Conservation (phyloP, 2,329 filamentous ascomycete species). For the Neocucurbitaria cava region DNA sequence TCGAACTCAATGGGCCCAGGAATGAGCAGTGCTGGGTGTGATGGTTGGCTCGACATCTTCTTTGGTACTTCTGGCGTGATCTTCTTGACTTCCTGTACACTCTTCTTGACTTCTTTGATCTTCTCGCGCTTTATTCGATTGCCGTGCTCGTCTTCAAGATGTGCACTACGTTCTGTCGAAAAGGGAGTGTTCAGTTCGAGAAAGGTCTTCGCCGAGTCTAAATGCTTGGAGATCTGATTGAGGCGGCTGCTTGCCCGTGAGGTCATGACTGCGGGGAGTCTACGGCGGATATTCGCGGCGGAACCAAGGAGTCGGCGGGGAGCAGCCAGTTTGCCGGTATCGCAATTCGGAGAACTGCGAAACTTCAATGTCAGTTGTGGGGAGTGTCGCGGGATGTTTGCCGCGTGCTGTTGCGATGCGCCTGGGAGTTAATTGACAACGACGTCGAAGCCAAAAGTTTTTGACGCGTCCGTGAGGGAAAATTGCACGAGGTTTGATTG, state of each 20-base stretch:
- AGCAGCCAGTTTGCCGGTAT: slow-evolving; percentile 45
- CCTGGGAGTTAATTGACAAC: slow-evolving; percentile 1
- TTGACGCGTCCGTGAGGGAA: slow-evolving; percentile 7
- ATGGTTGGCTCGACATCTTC: slow-evolving; percentile 64
- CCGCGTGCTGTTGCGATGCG: slow-evolving; percentile 1
- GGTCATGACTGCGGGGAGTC: slow-evolving; percentile 40
- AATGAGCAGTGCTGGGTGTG: slow-evolving; percentile 82
- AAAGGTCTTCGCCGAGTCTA: slow-evolving; percentile 60
- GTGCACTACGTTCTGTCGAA: slow-evolving; percentile 63
- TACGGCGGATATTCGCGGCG: slow-evolving; percentile 38
- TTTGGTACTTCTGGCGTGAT: slow-evolving; percentile 21
- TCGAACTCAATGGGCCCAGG: slow-evolving; percentile 98
- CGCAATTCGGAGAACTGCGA: slow-evolving; percentile 32
- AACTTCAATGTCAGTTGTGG: slow-evolving; percentile 2
- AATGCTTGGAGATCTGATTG: slow-evolving; percentile 67
- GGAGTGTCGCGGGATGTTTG: slow-evolving; percentile 4
- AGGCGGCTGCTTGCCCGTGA: slow-evolving; percentile 58
- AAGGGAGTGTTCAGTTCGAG: slow-evolving; percentile 69
- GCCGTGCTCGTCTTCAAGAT: slow-evolving; percentile 61
- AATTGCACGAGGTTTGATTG: slow-evolving; percentile 10
- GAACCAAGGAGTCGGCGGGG: slow-evolving; percentile 31
- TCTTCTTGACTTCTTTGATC: slow-evolving; percentile 9
- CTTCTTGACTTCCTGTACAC: slow-evolving; percentile 16
- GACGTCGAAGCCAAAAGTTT: not conserved
- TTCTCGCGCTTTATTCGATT: slow-evolving; percentile 28